Conservation (phyloP, 768 basidiomycete genomes). For the Termitomyces sp. region DNA sequence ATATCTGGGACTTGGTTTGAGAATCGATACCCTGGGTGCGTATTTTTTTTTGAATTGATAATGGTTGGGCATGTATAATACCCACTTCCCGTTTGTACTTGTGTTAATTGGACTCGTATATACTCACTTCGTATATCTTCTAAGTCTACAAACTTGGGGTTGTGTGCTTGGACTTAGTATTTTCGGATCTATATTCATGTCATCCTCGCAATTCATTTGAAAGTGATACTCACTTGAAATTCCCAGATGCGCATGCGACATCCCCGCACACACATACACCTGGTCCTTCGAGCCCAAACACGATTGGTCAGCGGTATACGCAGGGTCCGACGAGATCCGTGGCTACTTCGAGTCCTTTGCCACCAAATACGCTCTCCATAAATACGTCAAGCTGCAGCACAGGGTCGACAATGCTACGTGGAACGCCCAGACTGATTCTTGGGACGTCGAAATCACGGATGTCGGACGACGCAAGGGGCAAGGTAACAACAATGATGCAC, state of each 20-base stretch:
- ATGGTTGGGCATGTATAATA: no score
- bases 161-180: no score
- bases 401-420: constrained; percentile 23
- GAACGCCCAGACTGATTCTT: constrained; percentile 20
- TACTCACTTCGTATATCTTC: no score
- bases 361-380: constrained; percentile 23
- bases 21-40: constrained; percentile 30
- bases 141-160: not conserved
- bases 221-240: not conserved
- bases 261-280: constrained; percentile 25
- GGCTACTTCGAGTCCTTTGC: constrained; percentile 24
- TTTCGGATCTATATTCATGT: not conserved
- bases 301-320: constrained; percentile 27
- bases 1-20: constrained; percentile 29
- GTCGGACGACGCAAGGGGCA: not conserved
- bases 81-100: not conserved
- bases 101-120: no score
- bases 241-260: constrained; percentile 26
- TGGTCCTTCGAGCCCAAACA: constrained; percentile 27
- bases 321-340: constrained; percentile 23
- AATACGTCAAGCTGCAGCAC: constrained; percentile 24
- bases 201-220: not conserved
- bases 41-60: not conserved
- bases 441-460: constrained; percentile 24
- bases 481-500: not conserved